Conservation (phyloP, 345 rosid genomes). For the Salix caprea region DNA sequence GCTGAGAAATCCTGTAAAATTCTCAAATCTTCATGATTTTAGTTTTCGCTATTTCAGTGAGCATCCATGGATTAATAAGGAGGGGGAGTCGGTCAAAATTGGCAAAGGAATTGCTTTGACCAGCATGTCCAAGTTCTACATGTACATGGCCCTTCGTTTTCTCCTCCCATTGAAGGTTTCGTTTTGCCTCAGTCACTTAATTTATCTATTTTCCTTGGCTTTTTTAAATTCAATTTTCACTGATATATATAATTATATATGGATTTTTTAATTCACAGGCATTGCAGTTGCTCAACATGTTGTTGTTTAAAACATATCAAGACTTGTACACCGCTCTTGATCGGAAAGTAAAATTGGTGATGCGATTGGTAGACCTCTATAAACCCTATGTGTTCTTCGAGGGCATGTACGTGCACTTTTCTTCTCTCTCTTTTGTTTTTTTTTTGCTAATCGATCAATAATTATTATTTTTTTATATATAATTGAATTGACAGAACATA, state of each 20-base stretch:
- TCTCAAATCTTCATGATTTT: slow-evolving; percentile 2
- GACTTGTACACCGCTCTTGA: background rate
- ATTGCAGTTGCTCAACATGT: slow-evolving; percentile 5
- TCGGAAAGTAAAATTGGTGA: slow-evolving; percentile 23
- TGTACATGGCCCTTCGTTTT: slow-evolving; percentile 12
- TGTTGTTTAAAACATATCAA: slow-evolving; percentile 13
- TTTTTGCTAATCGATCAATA: background rate
- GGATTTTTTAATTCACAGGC: background rate
- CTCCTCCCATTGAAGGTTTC: slow-evolving; percentile 13
- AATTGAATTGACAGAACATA: too few species aligned
- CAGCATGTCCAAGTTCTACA: slow-evolving; percentile 8
- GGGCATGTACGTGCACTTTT: slow-evolving; percentile 15
- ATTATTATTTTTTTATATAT: too few species aligned
- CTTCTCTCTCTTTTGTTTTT: too few species aligned
- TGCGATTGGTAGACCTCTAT: slow-evolving; percentile 37
- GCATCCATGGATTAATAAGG: slow-evolving; percentile 14
- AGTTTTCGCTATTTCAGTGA: slow-evolving; percentile 10
- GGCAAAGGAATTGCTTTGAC: background rate
- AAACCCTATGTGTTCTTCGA: slow-evolving; percentile 34
- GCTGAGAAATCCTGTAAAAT: background rate
- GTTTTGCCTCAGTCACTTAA: too few species aligned
- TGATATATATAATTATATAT: background rate
- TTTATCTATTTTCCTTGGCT: background rate
- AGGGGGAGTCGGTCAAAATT: background rate
- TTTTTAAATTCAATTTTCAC: background rate